These are phyloP conservation scores for Apiotrichum veenhuisii DNA, from an alignment of 1,284 basidiomycete genomes.

Conservation along the genomic window DNA sequence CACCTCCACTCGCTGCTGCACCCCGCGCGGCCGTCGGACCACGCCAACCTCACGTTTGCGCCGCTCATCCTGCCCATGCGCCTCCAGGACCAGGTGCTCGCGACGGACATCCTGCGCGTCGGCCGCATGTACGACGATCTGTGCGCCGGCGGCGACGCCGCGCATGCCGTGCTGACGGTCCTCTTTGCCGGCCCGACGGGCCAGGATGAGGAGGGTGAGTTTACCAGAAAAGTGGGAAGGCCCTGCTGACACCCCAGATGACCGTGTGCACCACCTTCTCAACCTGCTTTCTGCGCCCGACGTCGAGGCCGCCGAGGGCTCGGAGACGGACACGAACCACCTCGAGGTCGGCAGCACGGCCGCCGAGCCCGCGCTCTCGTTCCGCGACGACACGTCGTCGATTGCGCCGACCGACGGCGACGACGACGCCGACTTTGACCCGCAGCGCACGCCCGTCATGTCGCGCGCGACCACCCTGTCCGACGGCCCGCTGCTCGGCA, in stretches of 20 bases:
- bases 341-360: constrained; percentile 2
- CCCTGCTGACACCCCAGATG: constrained; percentile 24
- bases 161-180: constrained; percentile 22
- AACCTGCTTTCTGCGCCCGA: constrained; percentile 22
- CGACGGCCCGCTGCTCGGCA: constrained; percentile 3
- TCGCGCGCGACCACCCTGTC: not conserved
- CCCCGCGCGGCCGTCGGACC: constrained; percentile 39
- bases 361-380: constrained; percentile 7
- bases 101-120: constrained; percentile 43
- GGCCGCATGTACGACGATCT: constrained; percentile 42
- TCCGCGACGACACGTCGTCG: constrained; percentile 2
- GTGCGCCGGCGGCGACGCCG: constrained; percentile 28
- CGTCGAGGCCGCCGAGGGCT: constrained; percentile 4
- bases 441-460: constrained; percentile 10
- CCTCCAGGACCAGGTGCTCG: constrained; percentile 43
- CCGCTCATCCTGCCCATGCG: constrained; percentile 41
- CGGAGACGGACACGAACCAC: not conserved
- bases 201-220: constrained; percentile 42
- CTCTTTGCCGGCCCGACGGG: constrained; percentile 27
- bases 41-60: constrained; percentile 48
- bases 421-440: not conserved
- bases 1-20: constrained; percentile 60
- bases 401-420: not conserved
- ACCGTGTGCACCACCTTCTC: constrained; percentile 38
- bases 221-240: not conserved